Evolutionary conservation across 78 protist genomes (phyloP).

Genomic region (Tieghemostelium lacteum): DNA sequence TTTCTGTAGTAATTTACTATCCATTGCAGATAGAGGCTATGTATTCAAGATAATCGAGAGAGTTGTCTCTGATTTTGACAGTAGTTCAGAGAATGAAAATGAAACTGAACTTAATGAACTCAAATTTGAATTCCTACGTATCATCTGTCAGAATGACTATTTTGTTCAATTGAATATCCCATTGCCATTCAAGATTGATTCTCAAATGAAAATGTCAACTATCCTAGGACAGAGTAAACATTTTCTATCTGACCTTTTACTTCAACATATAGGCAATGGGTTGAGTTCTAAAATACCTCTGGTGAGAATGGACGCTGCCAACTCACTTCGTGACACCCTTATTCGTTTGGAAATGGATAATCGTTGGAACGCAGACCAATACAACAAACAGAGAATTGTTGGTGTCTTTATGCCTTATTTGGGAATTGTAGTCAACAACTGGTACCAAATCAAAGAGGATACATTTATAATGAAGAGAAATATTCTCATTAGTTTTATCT

Average conservation of each 20-base stretch:
- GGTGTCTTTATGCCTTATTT: constrained; percentile 62
- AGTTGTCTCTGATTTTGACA: constrained; percentile 35
- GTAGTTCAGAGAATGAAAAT: constrained; percentile 14
- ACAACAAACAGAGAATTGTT: constrained; percentile 67
- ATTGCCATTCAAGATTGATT: constrained; percentile 51
- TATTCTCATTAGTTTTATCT: constrained; percentile 37
- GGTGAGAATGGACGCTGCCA: constrained; percentile 75
- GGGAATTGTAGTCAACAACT: constrained; percentile 29
- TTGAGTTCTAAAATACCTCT: constrained; percentile 13
- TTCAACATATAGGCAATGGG: constrained; percentile 18
- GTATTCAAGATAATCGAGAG: constrained; percentile 53
- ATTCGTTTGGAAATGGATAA: constrained; percentile 67
- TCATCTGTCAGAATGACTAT: constrained; percentile 71
- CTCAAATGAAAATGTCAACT: neutral
- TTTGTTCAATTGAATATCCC: constrained; percentile 72
- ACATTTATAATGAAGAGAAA: constrained; percentile 59
- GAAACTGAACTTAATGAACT: constrained; percentile 58
- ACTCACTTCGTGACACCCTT: constrained; percentile 47
- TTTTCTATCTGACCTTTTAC: constrained; percentile 42
- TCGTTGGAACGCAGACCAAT: constrained; percentile 33
- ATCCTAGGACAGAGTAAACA: constrained; percentile 19
- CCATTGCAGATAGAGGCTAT: constrained; percentile 62
- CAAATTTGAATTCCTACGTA: constrained; percentile 65
- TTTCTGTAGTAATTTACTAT: constrained; percentile 3
- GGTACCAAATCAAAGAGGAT: constrained; percentile 49